Evolutionary conservation across 352 stramenopile species (phyloP), one percentile per base, ranked within the genome.

Genomic region (Phytophthora sojae): DNA sequence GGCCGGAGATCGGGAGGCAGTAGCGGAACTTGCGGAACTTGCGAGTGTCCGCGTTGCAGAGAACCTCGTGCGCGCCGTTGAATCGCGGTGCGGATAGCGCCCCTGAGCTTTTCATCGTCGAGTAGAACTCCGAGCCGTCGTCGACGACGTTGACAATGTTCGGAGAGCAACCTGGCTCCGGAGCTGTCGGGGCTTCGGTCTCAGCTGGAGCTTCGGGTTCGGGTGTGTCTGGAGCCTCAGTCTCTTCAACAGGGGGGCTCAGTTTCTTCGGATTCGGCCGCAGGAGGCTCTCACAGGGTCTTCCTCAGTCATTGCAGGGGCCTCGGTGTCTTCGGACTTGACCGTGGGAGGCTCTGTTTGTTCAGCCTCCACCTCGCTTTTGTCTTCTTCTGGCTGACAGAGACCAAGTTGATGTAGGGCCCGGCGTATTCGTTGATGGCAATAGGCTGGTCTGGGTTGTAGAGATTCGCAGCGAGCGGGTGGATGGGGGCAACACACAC

Each of bases 1-100:
- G 63, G 2, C 68, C 76, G 5, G 73, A 77, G 47, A 89, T 85
- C 19, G 81, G 81, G 3, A 89, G 75, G 21, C 81, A 89, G 55
- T 83, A 85, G 9, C 50, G 12, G 19, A 47, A 56, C n/a, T 26
- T 56, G n/a, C 45, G 50, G 35, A 14, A 11, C 8, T 52, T 54
- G n/a, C 42, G 58, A 29, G 57, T 51, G 29, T 32, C 19, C 6
- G 53, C 44, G 44, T 67, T 61, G 50, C 64, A 77, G 9, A 77
- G 30, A 23, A 47, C 26, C 12, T 59, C 35, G 29, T 73, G 60
- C 21, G 73, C 57, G 51, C 64, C 68, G 3, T 32, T 6, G 52
- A 81, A 75, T 42, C 52, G 57, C 5, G 75, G 79, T 1, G 47
- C n/a, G 8, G 23, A n/a, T 17, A 71, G 32, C 19, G 47, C 14